phyloP scores from a whole-genome alignment of 2,329 filamentous ascomycete genomes.

The Leptographium flavum region DNA sequence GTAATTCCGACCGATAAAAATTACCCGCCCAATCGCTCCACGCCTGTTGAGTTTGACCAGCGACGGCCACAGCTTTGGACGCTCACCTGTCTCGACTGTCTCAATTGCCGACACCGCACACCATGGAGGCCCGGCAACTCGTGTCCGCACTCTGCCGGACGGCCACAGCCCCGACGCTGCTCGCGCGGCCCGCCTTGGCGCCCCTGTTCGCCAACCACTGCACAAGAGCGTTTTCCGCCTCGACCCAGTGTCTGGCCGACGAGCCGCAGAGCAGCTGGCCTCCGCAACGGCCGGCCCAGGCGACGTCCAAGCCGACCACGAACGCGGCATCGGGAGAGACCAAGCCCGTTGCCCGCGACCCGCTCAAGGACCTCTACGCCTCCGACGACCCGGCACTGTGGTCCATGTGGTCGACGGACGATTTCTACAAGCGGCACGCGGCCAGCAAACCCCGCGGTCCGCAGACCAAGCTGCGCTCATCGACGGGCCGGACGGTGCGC shows the following conservation, averaged over 20 bases:
- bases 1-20: constrained; percentile 2
- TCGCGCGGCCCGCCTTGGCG: background rate
- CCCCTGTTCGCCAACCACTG: too few species aligned
- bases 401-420: constrained; percentile 11
- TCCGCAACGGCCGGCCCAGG: background rate
- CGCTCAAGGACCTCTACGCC: constrained; percentile 6
- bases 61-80: background rate
- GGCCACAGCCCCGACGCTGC: background rate
- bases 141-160: background rate
- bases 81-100: too few species aligned
- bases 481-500: constrained; percentile 28
- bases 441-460: constrained; percentile 9
- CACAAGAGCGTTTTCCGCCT: background rate
- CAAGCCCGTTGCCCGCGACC: background rate
- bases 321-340: background rate
- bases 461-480: constrained; percentile 23
- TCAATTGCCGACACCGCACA: too few species aligned
- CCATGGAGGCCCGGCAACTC: background rate
- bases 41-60: too few species aligned
- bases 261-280: background rate
- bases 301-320: background rate
- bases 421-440: constrained; percentile 11
- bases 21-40: too few species aligned
- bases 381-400: constrained; percentile 9
- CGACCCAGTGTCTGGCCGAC: too few species aligned